These are phyloP conservation scores for Teunomyces gatunensis DNA, from an alignment of 805 yeast genomes.

Conservation along the genomic window DNA sequence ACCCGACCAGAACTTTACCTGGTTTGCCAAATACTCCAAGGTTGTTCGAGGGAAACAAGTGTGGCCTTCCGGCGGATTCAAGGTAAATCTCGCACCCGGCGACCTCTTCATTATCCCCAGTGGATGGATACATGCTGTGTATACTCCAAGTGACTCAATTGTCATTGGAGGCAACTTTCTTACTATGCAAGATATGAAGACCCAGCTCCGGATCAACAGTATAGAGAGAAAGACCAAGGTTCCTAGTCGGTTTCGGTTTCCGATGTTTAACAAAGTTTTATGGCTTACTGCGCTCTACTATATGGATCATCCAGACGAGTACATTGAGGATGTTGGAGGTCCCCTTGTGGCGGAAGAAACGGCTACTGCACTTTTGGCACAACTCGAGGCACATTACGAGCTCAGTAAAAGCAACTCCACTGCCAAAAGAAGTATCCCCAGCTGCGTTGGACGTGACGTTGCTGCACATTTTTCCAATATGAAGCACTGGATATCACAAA, in stretches of 20 bases:
- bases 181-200: constrained; percentile 59
- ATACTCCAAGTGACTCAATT: constrained; percentile 75
- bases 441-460: constrained; percentile 9
- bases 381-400: constrained; percentile 30
- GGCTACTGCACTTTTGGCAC: constrained; percentile 18
- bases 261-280: constrained; percentile 66
- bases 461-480: neutral
- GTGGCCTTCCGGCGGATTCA: constrained; percentile 43
- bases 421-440: constrained; percentile 36
- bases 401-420: constrained; percentile 28
- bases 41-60: constrained; percentile 27
- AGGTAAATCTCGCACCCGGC: constrained; percentile 54
- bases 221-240: constrained; percentile 71
- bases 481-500: neutral
- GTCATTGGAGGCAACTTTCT: constrained; percentile 88
- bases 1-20: constrained; percentile 56
- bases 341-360: neutral
- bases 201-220: constrained; percentile 58
- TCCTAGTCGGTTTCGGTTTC: constrained; percentile 73
- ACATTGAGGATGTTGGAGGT: constrained; percentile 14
- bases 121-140: constrained; percentile 92
- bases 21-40: constrained; percentile 57
- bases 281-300: constrained; percentile 62
- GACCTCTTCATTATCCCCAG: constrained; percentile 83
- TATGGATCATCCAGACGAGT: constrained; percentile 22